Percentiles rank a stretch among this genome's conserved stretches.
Evolutionary conservation across 768 basidiomycete species (phyloP).

Genomic region (Boletus rubropictus): DNA sequence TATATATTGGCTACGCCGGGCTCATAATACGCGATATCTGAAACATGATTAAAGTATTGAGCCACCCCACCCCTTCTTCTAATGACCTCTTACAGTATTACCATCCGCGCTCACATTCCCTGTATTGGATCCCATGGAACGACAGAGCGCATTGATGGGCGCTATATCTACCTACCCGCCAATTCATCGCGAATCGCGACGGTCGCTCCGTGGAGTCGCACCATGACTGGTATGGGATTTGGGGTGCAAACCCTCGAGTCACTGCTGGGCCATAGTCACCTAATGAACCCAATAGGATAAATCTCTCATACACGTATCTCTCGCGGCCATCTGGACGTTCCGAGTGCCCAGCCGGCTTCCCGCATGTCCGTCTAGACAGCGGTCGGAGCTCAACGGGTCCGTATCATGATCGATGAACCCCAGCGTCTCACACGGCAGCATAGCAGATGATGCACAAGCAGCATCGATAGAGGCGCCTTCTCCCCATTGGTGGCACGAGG

Average conservation of each 20-base stretch:
- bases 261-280: not conserved
- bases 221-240: slow-evolving; percentile 6
- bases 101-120: not conserved
- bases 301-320: too few species aligned
- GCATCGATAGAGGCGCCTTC: slow-evolving; percentile 2
- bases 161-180: not conserved
- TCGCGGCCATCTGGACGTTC: not conserved
- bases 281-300: slow-evolving; percentile 11
- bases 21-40: not conserved
- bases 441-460: not conserved
- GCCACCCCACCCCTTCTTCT: slow-evolving; percentile 3
- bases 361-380: slow-evolving; percentile 3
- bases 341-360: not conserved
- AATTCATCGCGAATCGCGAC: slow-evolving; percentile 12
- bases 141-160: not conserved
- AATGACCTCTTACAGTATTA: not conserved
- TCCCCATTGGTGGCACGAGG: not conserved
- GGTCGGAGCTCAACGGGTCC: slow-evolving; percentile 11
- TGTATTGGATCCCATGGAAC: not conserved
- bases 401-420: not conserved
- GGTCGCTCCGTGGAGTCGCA: slow-evolving; percentile 7
- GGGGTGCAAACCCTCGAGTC: slow-evolving; percentile 5
- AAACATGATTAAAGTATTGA: not conserved
- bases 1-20: not conserved
- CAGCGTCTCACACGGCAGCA: not conserved